These are phyloP conservation scores for Zasmidium angulare DNA, from an alignment of 2,329 filamentous ascomycete genomes.

Conservation along the genomic window DNA sequence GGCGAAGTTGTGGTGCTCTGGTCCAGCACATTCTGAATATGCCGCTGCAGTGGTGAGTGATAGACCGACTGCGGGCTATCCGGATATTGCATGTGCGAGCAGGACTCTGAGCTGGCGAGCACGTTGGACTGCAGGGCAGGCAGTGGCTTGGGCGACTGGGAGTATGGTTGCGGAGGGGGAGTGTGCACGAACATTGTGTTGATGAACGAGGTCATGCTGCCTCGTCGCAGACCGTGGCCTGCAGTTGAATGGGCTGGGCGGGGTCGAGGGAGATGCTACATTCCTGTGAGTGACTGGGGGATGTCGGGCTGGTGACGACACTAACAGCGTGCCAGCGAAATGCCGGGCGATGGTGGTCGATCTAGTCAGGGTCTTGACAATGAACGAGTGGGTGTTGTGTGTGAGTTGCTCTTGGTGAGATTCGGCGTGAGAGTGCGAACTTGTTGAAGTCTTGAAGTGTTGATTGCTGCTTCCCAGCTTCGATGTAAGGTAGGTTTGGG, in stretches of 20 bases:
- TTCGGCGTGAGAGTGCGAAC: not conserved
- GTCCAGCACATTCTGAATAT: conserved; percentile 31
- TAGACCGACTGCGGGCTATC: conserved; percentile 32
- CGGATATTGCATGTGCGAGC: conserved; percentile 31
- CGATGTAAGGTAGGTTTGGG: not conserved
- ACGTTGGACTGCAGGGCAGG: conserved; percentile 44
- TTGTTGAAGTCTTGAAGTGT: not conserved
- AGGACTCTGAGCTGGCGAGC: conserved; percentile 45
- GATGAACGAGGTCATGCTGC: conserved; percentile 72
- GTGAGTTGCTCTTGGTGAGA: not conserved
- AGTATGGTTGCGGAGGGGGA: conserved; percentile 38
- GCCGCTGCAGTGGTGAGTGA: conserved; percentile 35
- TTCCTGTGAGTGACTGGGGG: not conserved
- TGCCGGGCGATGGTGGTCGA: not conserved
- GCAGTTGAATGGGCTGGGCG: not conserved
- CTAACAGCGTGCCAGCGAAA: not conserved
- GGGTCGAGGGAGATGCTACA: not conserved
- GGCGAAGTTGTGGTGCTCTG: conserved; percentile 11
- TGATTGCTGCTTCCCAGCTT: not conserved
- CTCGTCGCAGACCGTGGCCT: conserved; percentile 5
- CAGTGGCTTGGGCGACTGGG: conserved; percentile 38
- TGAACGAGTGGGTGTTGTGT: not conserved
- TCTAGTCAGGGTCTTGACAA: not conserved
- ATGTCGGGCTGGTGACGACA: conserved; percentile 2
- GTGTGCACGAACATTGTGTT: conserved; percentile 71